Evolutionary conservation across 257 asterid genomes (phyloP).

Genomic region (Cordia subcordata): DNA sequence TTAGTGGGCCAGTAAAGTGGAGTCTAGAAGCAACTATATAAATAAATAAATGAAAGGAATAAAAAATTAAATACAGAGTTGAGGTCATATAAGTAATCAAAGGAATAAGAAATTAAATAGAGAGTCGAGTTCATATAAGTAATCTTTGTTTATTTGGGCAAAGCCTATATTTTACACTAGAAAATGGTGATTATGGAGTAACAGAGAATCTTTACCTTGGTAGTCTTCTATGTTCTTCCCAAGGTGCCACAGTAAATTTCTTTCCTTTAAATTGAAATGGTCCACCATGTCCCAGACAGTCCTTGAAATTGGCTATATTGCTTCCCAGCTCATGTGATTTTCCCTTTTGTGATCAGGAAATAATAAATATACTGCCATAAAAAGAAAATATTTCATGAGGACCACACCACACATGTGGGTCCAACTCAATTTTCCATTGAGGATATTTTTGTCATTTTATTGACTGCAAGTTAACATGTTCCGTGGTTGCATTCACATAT

Average conservation of each 20-base stretch:
- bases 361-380: slow-evolving; percentile 1
- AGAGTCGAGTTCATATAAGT: background rate
- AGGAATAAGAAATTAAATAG: too few relatives aligned
- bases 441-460: slow-evolving; percentile 29
- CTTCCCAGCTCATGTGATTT: slow-evolving; percentile 45
- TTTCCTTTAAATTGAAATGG: slow-evolving; percentile 11
- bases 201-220: slow-evolving; percentile 10
- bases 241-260: slow-evolving; percentile 12
- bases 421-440: slow-evolving; percentile 22
- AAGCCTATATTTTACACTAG: slow-evolving; percentile 3
- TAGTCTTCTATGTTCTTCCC: slow-evolving; percentile 11
- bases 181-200: slow-evolving; percentile 14
- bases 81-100: background rate
- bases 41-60: background rate
- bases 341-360: slow-evolving; percentile 18
- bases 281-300: slow-evolving; percentile 12
- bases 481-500: slow-evolving; percentile 15
- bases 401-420: slow-evolving; percentile 14
- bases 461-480: slow-evolving; percentile 31
- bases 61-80: background rate
- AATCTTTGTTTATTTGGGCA: slow-evolving; percentile 1
- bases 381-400: slow-evolving; percentile 15
- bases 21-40: background rate
- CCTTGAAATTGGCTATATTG: slow-evolving; percentile 21
- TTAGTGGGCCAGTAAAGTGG: background rate